Conservation (phyloP, 2,329 filamentous ascomycete species). For the Cryphonectria carpinicola region DNA sequence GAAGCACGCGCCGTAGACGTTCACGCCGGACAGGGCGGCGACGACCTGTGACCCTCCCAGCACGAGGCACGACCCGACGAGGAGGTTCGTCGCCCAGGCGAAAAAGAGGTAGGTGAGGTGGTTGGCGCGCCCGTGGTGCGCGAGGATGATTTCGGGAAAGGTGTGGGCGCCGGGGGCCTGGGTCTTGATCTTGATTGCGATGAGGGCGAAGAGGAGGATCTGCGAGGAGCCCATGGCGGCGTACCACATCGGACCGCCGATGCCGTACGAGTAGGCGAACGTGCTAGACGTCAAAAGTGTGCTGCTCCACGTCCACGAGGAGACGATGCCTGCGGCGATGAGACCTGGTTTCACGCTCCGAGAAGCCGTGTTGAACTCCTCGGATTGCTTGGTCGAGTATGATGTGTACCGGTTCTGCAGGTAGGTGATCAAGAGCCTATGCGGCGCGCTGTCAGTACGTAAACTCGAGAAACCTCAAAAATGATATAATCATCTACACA, state of each 20-base stretch:
- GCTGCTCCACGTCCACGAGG: conserved; percentile 54
- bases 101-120: conserved; percentile 46
- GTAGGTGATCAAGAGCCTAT: conserved; percentile 41
- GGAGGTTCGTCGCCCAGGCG: conserved; percentile 45
- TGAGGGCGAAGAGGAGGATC: conserved; percentile 46
- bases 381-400: conserved; percentile 46
- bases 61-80: conserved; percentile 45
- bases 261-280: conserved; percentile 47
- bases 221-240: conserved; percentile 44
- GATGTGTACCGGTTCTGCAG: conserved; percentile 45
- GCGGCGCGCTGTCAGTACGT: not conserved
- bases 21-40: conserved; percentile 44
- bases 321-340: conserved; percentile 51
- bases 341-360: conserved; percentile 49
- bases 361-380: conserved; percentile 53
- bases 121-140: conserved; percentile 42
- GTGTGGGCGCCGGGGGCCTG: conserved; percentile 46
- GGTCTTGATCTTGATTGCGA: conserved; percentile 47
- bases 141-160: conserved; percentile 46
- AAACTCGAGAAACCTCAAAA: too few species aligned
- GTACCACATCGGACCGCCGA: conserved; percentile 48
- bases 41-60: conserved; percentile 45
- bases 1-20: conserved; percentile 46
- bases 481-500: not conserved
- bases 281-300: conserved; percentile 47